These are phyloP conservation scores for Trichophaea hybrida DNA, from an alignment of 2,329 filamentous ascomycete species.

Conservation along the genomic window DNA sequence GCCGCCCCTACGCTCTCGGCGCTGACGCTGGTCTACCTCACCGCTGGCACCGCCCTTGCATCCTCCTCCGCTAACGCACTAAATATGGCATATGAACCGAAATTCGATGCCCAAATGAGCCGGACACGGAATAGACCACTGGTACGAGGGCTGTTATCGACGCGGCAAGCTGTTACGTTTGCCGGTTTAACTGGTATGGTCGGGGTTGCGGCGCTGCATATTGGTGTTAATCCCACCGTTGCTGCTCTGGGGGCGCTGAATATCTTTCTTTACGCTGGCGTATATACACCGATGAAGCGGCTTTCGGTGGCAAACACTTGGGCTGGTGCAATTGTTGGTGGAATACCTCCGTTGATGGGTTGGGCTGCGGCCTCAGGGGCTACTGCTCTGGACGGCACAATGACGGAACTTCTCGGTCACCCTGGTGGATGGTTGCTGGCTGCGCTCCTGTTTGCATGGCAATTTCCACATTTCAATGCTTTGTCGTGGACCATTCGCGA, in stretches of 20 bases:
- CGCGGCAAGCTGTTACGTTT: conserved; percentile 59
- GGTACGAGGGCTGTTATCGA: conserved; percentile 63
- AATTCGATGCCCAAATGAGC: conserved; percentile 82
- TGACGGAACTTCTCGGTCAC: conserved; percentile 19
- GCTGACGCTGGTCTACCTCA: conserved; percentile 82
- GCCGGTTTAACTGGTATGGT: conserved; percentile 55
- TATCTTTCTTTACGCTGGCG: conserved; percentile 74
- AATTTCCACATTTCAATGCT: conserved; percentile 96
- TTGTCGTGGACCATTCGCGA: conserved; percentile 77
- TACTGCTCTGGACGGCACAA: conserved; percentile 39
- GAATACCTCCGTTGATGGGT: conserved; percentile 91
- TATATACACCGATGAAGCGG: conserved; percentile 87
- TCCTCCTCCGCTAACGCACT: conserved; percentile 84
- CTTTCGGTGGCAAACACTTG: conserved; percentile 81
- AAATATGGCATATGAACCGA: conserved; percentile 92
- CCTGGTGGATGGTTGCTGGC: conserved; percentile 78
- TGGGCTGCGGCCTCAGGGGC: conserved; percentile 93
- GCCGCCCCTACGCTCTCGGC: conserved; percentile 69
- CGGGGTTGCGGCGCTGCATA: conserved; percentile 62
- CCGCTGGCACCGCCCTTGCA: conserved; percentile 73
- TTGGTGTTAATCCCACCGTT: conserved; percentile 87
- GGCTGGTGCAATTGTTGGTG: conserved; percentile 83
- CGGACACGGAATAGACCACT: conserved; percentile 84
- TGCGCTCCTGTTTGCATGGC: conserved; percentile 78
- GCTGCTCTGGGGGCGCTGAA: conserved; percentile 73